Evolutionary conservation across 1,284 basidiomycete species (phyloP), one percentile per base, ranked within the genome.

Genomic region (Papiliotrema laurentii): DNA sequence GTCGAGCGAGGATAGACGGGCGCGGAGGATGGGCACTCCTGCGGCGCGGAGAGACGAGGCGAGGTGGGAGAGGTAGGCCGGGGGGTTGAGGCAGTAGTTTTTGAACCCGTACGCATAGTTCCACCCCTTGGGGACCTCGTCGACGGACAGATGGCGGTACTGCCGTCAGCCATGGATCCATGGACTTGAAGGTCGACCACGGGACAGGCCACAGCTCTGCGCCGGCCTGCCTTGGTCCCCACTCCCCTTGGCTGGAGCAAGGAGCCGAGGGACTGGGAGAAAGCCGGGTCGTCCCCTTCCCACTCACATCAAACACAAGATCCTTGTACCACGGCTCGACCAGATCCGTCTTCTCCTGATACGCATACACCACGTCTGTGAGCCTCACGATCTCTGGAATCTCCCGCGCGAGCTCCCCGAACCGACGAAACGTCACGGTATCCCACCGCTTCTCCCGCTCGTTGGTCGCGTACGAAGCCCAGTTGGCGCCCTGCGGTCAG

Each of bases 401-500:
- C 1, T 21, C 27, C 28, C 38, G 30, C 54, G 22, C 64, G 16
- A 81, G 63, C 21, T 78, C 76, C 26, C 70, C 59, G 71, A 81
- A 62, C 75, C 73, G 55, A 74, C 81, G 57, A 49, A 63, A 68
- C 5, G 60, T 62, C 35, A 55, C 38, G 22, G 50, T 51, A 45
- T 74, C 69, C 73, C 54, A 64, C 39, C 51, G 62, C 61, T 61
- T 59, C 48, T 82, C 80, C 67, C 76, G 75, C 25, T 64, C 58
- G 35, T 67, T 73, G 19, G 65, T 61, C 11, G 74, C 76, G 50
- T 81, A 79, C 3, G 83, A 82, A 16, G 79, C 78, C 83, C 83
- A 85, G 66, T 83, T 83, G 31, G 83, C 83, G 21, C 84, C 84
- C 78, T 83, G 56, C 2, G 10, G 30, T 21, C 34, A 35, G 33